phyloP scores from a whole-genome alignment of 2,329 filamentous ascomycete genomes.

The Aspergillus amoenus region DNA sequence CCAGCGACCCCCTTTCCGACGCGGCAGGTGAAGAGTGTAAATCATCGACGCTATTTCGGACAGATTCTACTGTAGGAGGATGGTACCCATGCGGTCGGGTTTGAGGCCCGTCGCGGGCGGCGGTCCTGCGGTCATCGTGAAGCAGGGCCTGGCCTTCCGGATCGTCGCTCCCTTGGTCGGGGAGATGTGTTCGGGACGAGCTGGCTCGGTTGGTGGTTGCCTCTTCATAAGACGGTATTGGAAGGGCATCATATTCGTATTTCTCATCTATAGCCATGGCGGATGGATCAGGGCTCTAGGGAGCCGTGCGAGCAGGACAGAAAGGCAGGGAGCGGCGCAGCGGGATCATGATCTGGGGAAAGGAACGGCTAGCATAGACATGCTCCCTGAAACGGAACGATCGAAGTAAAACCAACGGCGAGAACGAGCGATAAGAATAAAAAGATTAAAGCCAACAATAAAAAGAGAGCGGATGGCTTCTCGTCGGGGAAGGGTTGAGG shows the following conservation, averaged over 20 bases:
- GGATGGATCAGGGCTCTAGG: slow-evolving; percentile 28
- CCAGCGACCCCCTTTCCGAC: slow-evolving; percentile 55
- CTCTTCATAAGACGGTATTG: slow-evolving; percentile 83
- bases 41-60: slow-evolving; percentile 61
- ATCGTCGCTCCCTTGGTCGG: slow-evolving; percentile 65
- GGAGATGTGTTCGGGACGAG: slow-evolving; percentile 50
- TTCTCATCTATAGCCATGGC: slow-evolving; percentile 54
- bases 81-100: slow-evolving; percentile 64
- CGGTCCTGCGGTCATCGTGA: slow-evolving; percentile 48
- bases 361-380: slow-evolving; percentile 32
- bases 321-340: slow-evolving; percentile 29
- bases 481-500: slow-evolving; percentile 1
- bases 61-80: slow-evolving; percentile 79
- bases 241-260: slow-evolving; percentile 60
- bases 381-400: slow-evolving; percentile 20
- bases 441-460: slow-evolving; percentile 6
- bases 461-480: slow-evolving; percentile 1
- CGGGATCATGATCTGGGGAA: slow-evolving; percentile 42
- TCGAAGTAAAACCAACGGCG: slow-evolving; percentile 9
- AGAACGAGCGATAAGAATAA: not conserved
- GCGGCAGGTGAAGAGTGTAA: slow-evolving; percentile 55
- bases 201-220: slow-evolving; percentile 62
- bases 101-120: slow-evolving; percentile 36
- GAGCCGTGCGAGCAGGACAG: slow-evolving; percentile 33
- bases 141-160: slow-evolving; percentile 77